A percentile compares a stretch with the other conserved stretches of the same genome.
Evolutionary conservation across 2,329 filamentous ascomycete species (phyloP).

Genomic region (Colletotrichum coccodes): DNA sequence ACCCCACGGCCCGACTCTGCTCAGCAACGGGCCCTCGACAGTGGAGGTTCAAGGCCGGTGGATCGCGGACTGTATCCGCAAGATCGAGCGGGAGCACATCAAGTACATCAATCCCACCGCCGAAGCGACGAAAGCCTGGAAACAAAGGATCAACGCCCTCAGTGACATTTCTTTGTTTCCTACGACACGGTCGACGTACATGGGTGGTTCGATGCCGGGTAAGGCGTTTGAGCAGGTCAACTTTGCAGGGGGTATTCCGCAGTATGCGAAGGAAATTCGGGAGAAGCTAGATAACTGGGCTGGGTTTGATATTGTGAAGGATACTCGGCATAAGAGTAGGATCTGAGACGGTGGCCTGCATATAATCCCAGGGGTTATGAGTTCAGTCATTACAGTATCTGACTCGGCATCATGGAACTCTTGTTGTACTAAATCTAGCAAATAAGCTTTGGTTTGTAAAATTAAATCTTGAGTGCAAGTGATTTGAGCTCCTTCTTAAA

Average conservation of each 20-base stretch:
- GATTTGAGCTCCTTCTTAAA: no score
- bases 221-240: slow-evolving; percentile 47
- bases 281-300: slow-evolving; percentile 46
- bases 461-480: no score
- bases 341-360: slow-evolving; percentile 1
- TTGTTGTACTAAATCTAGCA: no score
- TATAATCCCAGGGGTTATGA: no score
- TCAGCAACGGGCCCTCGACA: slow-evolving; percentile 65
- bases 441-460: no score
- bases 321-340: slow-evolving; percentile 1
- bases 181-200: slow-evolving; percentile 60
- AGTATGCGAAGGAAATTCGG: slow-evolving; percentile 46
- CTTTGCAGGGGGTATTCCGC: slow-evolving; percentile 53
- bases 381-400: no score
- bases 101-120: slow-evolving; percentile 60
- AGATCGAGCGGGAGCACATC: slow-evolving; percentile 56
- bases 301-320: slow-evolving; percentile 45
- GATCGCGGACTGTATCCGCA: slow-evolving; percentile 61
- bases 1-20: slow-evolving; percentile 64
- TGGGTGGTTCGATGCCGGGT: slow-evolving; percentile 65
- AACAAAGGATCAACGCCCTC: slow-evolving; percentile 56
- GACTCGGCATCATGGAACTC: no score
- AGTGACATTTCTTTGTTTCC: slow-evolving; percentile 60
- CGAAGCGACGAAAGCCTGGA: slow-evolving; percentile 60
- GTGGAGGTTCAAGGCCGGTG: slow-evolving; percentile 67